Base-by-base conservation (phyloP, 495 filamentous ascomycete species). In the Daldinia bambusicola region DNA sequence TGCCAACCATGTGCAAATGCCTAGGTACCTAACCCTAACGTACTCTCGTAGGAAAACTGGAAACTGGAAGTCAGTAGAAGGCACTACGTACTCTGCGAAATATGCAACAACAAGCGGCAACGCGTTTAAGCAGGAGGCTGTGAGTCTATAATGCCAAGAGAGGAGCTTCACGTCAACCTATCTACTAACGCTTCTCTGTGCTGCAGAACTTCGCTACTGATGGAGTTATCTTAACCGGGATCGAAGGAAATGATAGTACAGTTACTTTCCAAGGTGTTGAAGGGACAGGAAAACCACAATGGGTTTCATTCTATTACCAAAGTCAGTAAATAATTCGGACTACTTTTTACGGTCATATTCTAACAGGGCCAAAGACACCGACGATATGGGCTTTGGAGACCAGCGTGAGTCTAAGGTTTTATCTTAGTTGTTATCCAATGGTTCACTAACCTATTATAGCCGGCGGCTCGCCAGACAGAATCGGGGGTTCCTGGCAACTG, bases 261-360 rank as follows among this genome's bases (percentile, higher is more conserved):
- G 79, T 85, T 26, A 86, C 81, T 1, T 85, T 87, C 65, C 70
- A 80, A 12, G 74, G 72, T 3, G 81, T 87, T 18, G 72, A 83
- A 61, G 85, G 85, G 6, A 75, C 80, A 6, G 85, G 84, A 18
- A 79, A 82, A 40, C 81, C 80, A 1, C 85, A 87, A 79, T 87
- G 83, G 84, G 78, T 87, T 12, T 86, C 85, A 0, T 86, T 87
- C 72, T 84, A 86, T 63, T 86, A 86, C 55, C 80, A 82, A 59
- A 82, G 76, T 26, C 26, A 26, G 26, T 80, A 41, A 73, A 55
- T 61, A 58, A 31, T 18, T 43, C 60, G 4, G 34, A 51, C 22
- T 12, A 51, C 22, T 22, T 30, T 0, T 14, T 10, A 45, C 18
- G 36, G 4, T 41, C 50, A 32, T 55, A 26, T 37, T 45, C 66